Evolutionary conservation across 148 eudicot species (phyloP), one percentile per base, ranked within the genome.

Genomic region (Cornus controversa): DNA sequence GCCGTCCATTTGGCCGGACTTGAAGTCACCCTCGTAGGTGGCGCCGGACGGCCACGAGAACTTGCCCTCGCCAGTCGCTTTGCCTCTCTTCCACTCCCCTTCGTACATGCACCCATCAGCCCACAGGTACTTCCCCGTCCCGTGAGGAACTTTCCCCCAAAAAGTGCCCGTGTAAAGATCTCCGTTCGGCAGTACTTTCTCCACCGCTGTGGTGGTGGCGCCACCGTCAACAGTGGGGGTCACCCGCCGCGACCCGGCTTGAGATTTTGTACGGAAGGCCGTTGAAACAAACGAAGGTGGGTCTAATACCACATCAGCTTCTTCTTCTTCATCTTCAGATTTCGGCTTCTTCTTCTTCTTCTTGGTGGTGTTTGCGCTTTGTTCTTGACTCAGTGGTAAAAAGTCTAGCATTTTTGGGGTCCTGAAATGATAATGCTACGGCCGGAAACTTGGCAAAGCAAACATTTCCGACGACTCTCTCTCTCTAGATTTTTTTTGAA

Each of bases 31-130:
- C 77, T 82, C 84, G 50, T 82, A 82, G 8, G 78, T 78, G 5
- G 84, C 81, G 8, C 84, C 84, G 1, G 84, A 82, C 10, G 81
- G 84, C 84, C 84, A 82, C 20, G 65, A 67, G 62, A 82, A 82
- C 13, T 36, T 67, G 7, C 84, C 84, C 37, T 82, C 78, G 0
- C 84, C 84, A 53, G 47, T 82, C 54, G 75, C 64, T 40, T 78
- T 78, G 3, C 84, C 84, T 75, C 60, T 78, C 10, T n/a, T 66
- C 84, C 84, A 82, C 29, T 82, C 81, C 4, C 84, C 81, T 42
- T 37, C 74, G 23, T 78, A 78, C 84, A 82, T 78, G 42, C 81
- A 82, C 54, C 84, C 80, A 63, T 82, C 84, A 2, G 69, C 50
- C 81, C 84, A 81, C 64, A 77, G 10, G 29, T 81, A 81, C 63